These are phyloP conservation scores for Didymella exigua DNA, from an alignment of 2,329 filamentous ascomycete species.

Conservation along the genomic window DNA sequence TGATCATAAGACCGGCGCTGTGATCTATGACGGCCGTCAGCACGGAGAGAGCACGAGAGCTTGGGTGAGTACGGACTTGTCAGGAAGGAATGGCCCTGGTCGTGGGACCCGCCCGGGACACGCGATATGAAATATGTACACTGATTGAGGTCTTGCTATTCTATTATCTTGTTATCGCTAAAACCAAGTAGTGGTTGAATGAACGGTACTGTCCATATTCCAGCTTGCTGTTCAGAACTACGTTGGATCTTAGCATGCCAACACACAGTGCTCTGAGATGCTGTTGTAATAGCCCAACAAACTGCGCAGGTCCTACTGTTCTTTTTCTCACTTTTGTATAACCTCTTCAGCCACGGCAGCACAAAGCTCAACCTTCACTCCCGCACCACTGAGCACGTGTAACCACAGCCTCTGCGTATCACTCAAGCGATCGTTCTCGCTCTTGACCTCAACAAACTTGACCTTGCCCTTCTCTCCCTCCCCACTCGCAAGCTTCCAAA, in stretches of 20 bases:
- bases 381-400: constrained; percentile 84
- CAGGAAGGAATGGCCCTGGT: no score
- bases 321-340: constrained; percentile 12
- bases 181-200: no score
- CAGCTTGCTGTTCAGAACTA: no score
- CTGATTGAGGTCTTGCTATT: no score
- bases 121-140: no score
- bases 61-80: background rate
- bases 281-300: no score
- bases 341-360: constrained; percentile 66
- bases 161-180: no score
- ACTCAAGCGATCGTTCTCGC: constrained; percentile 84
- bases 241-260: no score
- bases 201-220: no score
- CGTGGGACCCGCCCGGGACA: no score
- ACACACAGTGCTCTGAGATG: no score
- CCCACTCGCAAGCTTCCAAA: constrained; percentile 68
- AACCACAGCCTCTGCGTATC: constrained; percentile 98
- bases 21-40: background rate
- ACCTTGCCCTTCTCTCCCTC: constrained; percentile 59
- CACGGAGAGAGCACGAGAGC: background rate
- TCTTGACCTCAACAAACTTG: constrained; percentile 70
- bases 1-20: background rate
- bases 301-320: no score
- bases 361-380: constrained; percentile 83